Conservation (phyloP, 2,329 filamentous ascomycete species). For the Botrytis pseudocinerea region DNA sequence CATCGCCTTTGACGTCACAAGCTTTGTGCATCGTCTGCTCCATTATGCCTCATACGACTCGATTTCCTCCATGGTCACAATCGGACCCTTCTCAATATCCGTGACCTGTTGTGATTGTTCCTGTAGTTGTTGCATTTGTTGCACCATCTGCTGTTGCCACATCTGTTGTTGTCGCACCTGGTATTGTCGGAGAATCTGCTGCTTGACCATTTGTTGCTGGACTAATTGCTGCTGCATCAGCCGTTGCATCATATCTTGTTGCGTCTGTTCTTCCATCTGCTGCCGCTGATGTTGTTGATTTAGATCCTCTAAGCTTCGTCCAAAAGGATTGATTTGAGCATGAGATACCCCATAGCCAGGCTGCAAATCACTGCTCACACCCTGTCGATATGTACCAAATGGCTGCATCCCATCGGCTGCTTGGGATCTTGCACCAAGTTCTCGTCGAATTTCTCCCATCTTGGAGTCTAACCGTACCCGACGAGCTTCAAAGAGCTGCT, state of each 20-base stretch:
- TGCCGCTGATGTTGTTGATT: neutral
- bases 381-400: slow-evolving; percentile 9
- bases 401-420: slow-evolving; percentile 20
- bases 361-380: neutral
- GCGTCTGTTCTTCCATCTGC: neutral
- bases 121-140: neutral
- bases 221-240: neutral
- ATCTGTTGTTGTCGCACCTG: neutral
- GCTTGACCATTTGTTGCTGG: neutral
- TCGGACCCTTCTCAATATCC: neutral
- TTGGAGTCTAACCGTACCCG: slow-evolving; percentile 6
- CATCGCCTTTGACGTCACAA: neutral
- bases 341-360: neutral
- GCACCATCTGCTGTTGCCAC: neutral
- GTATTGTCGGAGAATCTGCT: neutral
- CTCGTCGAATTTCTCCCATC: slow-evolving; percentile 16
- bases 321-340: neutral
- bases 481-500: slow-evolving; percentile 10
- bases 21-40: neutral
- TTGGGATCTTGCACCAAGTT: slow-evolving; percentile 9
- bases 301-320: neutral
- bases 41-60: neutral
- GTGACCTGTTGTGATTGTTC: neutral
- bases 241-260: neutral
- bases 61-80: neutral